Evolutionary conservation across 495 filamentous ascomycete species (phyloP), one percentile per base, ranked within the genome.

Genomic region (Platismatia glauca): DNA sequence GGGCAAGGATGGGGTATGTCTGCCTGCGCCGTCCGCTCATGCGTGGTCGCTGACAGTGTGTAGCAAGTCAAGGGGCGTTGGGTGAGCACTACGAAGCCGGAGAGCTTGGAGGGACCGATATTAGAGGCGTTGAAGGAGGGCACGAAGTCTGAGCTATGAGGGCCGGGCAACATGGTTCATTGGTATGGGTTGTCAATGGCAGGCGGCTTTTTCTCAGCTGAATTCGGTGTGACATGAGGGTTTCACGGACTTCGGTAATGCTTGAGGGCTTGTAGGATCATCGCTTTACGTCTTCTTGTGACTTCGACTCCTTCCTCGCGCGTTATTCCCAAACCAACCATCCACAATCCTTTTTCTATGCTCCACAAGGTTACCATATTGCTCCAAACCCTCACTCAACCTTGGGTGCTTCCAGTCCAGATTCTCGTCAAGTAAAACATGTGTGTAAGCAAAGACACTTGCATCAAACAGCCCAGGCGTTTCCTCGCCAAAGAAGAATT

Each of bases 381-480:
- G 72, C 62, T 65, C 65, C 68, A 84, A 67, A 57, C 74, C 61
- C 59, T 74, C 70, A 29, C 57, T 71, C 60, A 82, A 62, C 43
- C 74, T 65, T 55, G 76, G 77, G 37, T 78, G 75, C 64, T 76
- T 79, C 88, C 86, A 90, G 6, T 74, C 79, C 66, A 87, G 70
- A 4, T 64, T 67, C 12, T 81, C 75, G 65, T 87, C 82, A 63
- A 95, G 70, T 37, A 97, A 79, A 24, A 96, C 71, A 71, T 93
- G 82, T n/a, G 89, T 91, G 73, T 96, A 98, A 31, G 89, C 86
- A 76, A 96, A 97, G 29, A 97, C 83, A 61, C 80, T 83, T 33
- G 92, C 90, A 73, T 98, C 94, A 67, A 98, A 90, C 16, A 91
- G 68, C 0, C 84, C 82, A 3, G 94, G 90, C 33, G 74, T 77